Conservation (phyloP, 1,139 yeast genomes). For the Sporopachydermia cereana region DNA sequence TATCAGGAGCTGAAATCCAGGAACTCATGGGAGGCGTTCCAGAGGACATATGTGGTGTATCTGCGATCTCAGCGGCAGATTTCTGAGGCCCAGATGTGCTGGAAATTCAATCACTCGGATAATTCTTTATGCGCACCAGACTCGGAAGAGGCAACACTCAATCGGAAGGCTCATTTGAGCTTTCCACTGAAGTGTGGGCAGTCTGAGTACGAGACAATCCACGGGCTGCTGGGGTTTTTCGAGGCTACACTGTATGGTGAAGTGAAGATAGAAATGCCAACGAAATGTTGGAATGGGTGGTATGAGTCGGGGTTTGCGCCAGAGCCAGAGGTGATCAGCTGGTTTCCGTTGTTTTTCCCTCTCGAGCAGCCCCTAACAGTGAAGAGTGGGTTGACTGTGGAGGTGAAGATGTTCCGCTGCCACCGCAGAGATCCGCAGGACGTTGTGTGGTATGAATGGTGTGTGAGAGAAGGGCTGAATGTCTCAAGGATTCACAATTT, state of each 20-base stretch:
- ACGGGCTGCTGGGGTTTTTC: constrained; percentile 71
- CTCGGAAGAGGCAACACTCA: neutral
- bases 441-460: constrained; percentile 1
- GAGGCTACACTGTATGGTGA: constrained; percentile 52
- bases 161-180: constrained; percentile 20
- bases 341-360: neutral
- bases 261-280: constrained; percentile 42
- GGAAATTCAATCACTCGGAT: constrained; percentile 41
- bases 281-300: no score
- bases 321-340: constrained; percentile 13
- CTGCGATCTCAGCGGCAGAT: constrained; percentile 39
- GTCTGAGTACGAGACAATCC: constrained; percentile 34
- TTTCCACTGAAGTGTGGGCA: constrained; percentile 31
- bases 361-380: neutral
- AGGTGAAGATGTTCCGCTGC: no score
- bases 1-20: constrained; percentile 18
- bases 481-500: neutral
- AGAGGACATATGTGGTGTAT: constrained; percentile 50
- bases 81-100: constrained; percentile 31
- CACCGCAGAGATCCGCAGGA: no score
- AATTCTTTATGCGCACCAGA: neutral
- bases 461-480: no score
- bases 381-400: neutral
- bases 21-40: constrained; percentile 21
- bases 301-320: no score